These are phyloP conservation scores for Bacidia gigantensis DNA, from an alignment of 495 filamentous ascomycete genomes.

Conservation along the genomic window DNA sequence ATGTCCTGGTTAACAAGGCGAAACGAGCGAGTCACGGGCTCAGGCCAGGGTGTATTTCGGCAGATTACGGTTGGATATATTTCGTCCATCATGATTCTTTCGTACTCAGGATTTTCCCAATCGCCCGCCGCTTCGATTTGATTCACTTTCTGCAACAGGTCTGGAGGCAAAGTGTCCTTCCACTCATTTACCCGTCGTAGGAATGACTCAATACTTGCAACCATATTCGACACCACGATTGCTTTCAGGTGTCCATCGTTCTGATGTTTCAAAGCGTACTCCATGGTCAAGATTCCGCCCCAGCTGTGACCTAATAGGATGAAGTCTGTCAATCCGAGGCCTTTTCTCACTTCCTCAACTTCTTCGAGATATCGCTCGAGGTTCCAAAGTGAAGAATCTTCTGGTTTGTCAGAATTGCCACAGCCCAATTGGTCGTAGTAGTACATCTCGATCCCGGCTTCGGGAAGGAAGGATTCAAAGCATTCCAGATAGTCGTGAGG, in stretches of 20 bases:
- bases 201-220: constrained; percentile 10
- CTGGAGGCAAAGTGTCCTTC: constrained; percentile 7
- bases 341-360: constrained; percentile 9
- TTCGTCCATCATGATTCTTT: constrained; percentile 12
- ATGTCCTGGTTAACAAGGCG: constrained; percentile 8
- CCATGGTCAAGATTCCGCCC: constrained; percentile 10
- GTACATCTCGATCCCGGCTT: constrained; percentile 9
- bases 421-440: constrained; percentile 13
- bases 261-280: constrained; percentile 10
- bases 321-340: constrained; percentile 6
- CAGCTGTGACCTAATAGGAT: constrained; percentile 6
- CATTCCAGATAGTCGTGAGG: constrained; percentile 10
- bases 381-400: constrained; percentile 7
- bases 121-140: constrained; percentile 7
- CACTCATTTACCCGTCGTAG: constrained; percentile 1
- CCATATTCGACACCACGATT: constrained; percentile 11
- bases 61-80: constrained; percentile 10
- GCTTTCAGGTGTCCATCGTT: constrained; percentile 6
- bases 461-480: constrained; percentile 10
- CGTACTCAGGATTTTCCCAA: constrained; percentile 11
- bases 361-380: constrained; percentile 10
- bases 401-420: constrained; percentile 5
- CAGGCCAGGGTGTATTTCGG: constrained; percentile 9
- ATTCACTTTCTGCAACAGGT: constrained; percentile 1
- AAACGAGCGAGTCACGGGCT: constrained; percentile 6